Percentiles rank a stretch among this genome's conserved stretches.
phyloP scores from a whole-genome alignment of 2,329 filamentous ascomycete species.

The Diaporthe vexans region DNA sequence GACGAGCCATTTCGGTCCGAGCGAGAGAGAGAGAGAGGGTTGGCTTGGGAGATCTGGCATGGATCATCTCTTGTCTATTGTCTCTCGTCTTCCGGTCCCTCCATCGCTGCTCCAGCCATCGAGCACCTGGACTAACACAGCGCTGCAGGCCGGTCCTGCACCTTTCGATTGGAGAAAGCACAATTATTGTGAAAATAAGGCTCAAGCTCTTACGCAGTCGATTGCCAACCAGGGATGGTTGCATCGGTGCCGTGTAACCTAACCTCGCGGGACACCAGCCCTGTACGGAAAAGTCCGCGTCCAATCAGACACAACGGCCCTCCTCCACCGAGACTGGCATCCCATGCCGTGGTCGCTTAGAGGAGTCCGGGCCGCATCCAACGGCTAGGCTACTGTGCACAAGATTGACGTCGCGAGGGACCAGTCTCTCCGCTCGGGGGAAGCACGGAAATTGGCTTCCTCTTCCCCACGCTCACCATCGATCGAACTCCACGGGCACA shows the following conservation, averaged over 20 bases:
- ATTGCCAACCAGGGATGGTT: not conserved
- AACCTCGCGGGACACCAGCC: not conserved
- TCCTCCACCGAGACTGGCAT: not conserved
- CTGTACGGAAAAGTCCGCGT: not conserved
- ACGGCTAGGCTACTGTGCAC: not conserved
- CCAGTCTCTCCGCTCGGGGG: not conserved
- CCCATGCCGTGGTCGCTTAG: not conserved
- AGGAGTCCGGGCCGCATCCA: constrained; percentile 13
- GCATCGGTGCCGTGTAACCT: constrained; percentile 6
- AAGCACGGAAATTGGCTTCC: not conserved
- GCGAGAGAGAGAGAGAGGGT: not conserved
- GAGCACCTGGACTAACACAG: not conserved
- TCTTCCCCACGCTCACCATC: not conserved
- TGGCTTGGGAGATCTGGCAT: not conserved
- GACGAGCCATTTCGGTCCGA: not conserved
- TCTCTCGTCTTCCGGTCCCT: not conserved
- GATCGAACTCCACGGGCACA: too few species aligned
- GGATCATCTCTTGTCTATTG: not conserved
- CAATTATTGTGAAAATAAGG: not conserved
- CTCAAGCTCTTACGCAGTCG: not conserved
- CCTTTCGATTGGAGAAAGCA: not conserved
- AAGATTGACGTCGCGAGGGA: not conserved
- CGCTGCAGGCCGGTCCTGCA: not conserved
- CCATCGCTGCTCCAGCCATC: too few species aligned
- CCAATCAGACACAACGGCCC: constrained; percentile 5